Conservation (phyloP, 805 yeast species). For the Diddensiella transvaalensis region DNA sequence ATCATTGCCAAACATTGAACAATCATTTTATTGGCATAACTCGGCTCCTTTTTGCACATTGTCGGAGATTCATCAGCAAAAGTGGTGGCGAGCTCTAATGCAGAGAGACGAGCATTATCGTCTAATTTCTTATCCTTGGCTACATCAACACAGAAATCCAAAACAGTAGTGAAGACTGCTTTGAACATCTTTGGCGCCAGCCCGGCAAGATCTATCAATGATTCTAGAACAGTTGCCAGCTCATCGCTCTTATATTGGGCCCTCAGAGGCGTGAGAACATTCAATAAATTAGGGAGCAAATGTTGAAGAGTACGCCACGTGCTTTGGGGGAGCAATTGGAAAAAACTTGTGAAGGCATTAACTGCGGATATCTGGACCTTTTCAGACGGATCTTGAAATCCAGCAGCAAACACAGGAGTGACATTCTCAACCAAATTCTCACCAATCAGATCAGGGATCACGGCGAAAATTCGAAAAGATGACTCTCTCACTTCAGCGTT, state of each 20-base stretch:
- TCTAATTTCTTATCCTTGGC: constrained; percentile 73
- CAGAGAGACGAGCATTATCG: constrained; percentile 73
- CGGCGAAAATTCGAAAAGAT: constrained; percentile 81
- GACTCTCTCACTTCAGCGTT: constrained; percentile 80
- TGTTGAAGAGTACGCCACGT: constrained; percentile 76
- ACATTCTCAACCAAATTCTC: constrained; percentile 48
- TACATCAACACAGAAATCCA: constrained; percentile 80
- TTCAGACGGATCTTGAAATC: constrained; percentile 76
- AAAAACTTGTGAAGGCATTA: constrained; percentile 87
- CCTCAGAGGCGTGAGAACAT: constrained; percentile 81
- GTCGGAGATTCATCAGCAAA: constrained; percentile 91
- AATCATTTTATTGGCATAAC: constrained; percentile 70
- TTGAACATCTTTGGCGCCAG: constrained; percentile 92
- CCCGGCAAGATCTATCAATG: constrained; percentile 84
- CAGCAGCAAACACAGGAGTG: constrained; percentile 69
- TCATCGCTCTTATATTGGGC: constrained; percentile 76
- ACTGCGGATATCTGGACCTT: constrained; percentile 88
- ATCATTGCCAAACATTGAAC: constrained; percentile 73
- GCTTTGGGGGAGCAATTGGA: constrained; percentile 73
- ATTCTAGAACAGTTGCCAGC: constrained; percentile 81
- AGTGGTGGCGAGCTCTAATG: constrained; percentile 83
- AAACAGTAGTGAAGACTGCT: constrained; percentile 84
- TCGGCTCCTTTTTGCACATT: constrained; percentile 81
- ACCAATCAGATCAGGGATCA: constrained; percentile 76
- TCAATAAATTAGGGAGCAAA: constrained; percentile 76